Evolutionary conservation across 495 filamentous ascomycete genomes (phyloP).

Genomic region (Penicilliopsis zonata): DNA sequence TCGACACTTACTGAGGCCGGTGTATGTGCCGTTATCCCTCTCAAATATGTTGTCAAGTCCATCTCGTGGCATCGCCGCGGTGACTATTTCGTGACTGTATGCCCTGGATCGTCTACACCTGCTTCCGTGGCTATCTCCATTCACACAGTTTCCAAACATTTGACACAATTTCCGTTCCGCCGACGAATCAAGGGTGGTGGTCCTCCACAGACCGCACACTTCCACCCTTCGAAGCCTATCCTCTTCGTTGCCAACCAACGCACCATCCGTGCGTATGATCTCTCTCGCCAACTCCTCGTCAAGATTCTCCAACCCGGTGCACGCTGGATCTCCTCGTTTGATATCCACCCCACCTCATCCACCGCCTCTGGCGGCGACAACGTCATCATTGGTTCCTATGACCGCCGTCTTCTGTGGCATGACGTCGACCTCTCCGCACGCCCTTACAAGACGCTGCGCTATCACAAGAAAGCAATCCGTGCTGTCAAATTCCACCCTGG

Average conservation of each 20-base stretch:
- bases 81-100: constrained; percentile 89
- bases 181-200: constrained; percentile 61
- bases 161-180: constrained; percentile 88
- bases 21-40: constrained; percentile 62
- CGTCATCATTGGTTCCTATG: constrained; percentile 85
- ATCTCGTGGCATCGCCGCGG: constrained; percentile 90
- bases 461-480: constrained; percentile 83
- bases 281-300: constrained; percentile 75
- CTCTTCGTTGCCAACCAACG: constrained; percentile 95
- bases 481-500: constrained; percentile 76
- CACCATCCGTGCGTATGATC: constrained; percentile 82
- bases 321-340: constrained; percentile 87
- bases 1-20: constrained; percentile 62
- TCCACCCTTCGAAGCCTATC: constrained; percentile 85
- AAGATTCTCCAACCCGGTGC: constrained; percentile 88
- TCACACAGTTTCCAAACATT: constrained; percentile 88
- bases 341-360: constrained; percentile 66
- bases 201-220: constrained; percentile 76
- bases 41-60: constrained; percentile 77
- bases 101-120: constrained; percentile 56
- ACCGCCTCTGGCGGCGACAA: constrained; percentile 64
- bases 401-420: constrained; percentile 90
- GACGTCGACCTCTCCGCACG: constrained; percentile 82
- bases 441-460: constrained; percentile 92
- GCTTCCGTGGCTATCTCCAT: constrained; percentile 70